A percentile compares a stretch with the other conserved stretches of the same genome.
These are phyloP conservation scores for Teunomyces funiuensis DNA, from an alignment of 805 yeast species.

Conservation along the genomic window DNA sequence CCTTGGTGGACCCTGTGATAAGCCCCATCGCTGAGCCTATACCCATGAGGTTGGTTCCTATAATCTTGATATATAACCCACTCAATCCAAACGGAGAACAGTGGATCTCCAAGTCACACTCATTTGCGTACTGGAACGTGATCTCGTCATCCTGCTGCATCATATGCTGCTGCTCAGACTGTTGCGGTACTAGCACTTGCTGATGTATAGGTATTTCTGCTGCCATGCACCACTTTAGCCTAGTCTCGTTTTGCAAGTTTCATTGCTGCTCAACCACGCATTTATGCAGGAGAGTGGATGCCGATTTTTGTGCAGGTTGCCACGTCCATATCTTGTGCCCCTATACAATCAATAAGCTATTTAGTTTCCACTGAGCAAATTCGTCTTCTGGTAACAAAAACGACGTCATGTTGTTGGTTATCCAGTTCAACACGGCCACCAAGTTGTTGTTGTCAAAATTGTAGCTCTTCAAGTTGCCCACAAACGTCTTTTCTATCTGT, in stretches of 20 bases:
- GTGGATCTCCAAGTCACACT: constrained; percentile 53
- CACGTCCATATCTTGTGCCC: too few species aligned
- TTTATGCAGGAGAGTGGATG: too few species aligned
- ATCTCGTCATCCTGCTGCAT: constrained; percentile 11
- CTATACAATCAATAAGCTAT: not conserved
- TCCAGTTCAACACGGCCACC: constrained; percentile 30
- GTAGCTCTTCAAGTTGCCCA: constrained; percentile 19
- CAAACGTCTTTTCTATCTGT: constrained; percentile 27
- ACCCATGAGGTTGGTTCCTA: constrained; percentile 51
- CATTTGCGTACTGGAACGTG: constrained; percentile 45
- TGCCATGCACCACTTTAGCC: not conserved
- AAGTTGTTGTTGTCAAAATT: constrained; percentile 18
- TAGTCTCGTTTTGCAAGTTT: not conserved
- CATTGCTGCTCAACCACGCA: too few species aligned
- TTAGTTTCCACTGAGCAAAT: constrained; percentile 6
- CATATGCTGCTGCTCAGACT: not conserved
- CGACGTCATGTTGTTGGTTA: constrained; percentile 26
- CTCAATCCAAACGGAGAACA: constrained; percentile 58
- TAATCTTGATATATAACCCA: constrained; percentile 49
- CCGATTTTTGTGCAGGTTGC: too few species aligned
- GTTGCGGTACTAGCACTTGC: not conserved
- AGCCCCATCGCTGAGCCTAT: constrained; percentile 58
- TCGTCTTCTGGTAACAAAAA: constrained; percentile 14
- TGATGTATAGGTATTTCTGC: constrained; percentile 1
- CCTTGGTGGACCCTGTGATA: constrained; percentile 51